Evolutionary conservation across 2,329 filamentous ascomycete genomes (phyloP).

Genomic region (Nigrospora osmanthi): DNA sequence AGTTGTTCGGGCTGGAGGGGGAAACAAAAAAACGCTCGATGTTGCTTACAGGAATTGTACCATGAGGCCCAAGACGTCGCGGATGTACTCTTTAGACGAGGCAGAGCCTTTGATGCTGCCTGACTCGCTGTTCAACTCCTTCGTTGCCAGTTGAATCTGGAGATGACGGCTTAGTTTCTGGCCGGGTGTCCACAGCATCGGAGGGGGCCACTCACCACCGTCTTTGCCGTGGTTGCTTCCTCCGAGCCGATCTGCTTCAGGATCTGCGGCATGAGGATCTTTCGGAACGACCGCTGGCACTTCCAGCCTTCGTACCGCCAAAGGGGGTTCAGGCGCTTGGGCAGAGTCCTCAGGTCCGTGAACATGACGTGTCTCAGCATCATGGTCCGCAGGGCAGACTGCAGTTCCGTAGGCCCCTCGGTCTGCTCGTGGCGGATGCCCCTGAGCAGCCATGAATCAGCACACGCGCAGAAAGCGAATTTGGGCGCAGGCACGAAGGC

Average conservation of each 20-base stretch:
- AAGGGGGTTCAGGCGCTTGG: too few relatives aligned
- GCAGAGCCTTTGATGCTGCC: background rate
- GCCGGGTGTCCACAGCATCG: background rate
- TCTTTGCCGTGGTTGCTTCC: conserved; percentile 4
- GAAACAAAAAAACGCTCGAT: too few relatives aligned
- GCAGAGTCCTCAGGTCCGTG: too few relatives aligned
- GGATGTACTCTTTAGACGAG: conserved; percentile 3
- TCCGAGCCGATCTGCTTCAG: too few relatives aligned
- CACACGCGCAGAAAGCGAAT: background rate
- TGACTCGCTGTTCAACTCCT: conserved; percentile 6
- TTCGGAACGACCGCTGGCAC: too few relatives aligned
- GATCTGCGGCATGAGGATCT: too few relatives aligned
- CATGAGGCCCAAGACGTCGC: conserved; percentile 8
- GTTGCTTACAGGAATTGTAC: conserved; percentile 16
- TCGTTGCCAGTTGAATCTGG: conserved; percentile 9
- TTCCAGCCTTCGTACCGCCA: too few relatives aligned
- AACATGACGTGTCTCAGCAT: background rate
- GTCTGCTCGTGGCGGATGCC: conserved; percentile 1
- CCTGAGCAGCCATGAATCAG: too few relatives aligned
- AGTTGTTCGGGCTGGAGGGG: too few relatives aligned
- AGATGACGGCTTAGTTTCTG: background rate
- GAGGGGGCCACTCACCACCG: conserved; percentile 6
- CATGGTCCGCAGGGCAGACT: conserved; percentile 3
- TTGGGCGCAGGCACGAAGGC: background rate
- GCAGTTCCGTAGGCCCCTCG: conserved; percentile 1